Conservation (phyloP, 352 stramenopile genomes). For the Globisporangium irregulare region DNA sequence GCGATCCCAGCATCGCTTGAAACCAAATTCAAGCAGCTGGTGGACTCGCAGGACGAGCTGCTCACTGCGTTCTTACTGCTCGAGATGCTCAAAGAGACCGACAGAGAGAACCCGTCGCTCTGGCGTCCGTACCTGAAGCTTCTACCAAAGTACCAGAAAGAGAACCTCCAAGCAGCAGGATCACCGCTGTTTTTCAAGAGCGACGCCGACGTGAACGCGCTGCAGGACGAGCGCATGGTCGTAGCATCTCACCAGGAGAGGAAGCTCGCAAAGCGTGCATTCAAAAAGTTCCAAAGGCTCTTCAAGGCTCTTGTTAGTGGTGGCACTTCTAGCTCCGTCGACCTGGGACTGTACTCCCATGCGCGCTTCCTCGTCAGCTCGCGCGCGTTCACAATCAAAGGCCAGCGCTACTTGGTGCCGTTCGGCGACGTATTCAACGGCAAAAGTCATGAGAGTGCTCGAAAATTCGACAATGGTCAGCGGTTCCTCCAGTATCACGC, state of each 20-base stretch:
- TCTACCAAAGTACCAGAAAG: constrained; percentile 25
- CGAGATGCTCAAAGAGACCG: constrained; percentile 34
- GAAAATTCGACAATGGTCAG: constrained; percentile 36
- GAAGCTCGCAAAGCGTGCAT: constrained; percentile 23
- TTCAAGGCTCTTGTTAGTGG: constrained; percentile 25
- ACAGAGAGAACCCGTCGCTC: constrained; percentile 21
- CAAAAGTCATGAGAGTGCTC: constrained; percentile 28
- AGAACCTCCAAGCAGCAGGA: not conserved
- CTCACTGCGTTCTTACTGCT: constrained; percentile 63
- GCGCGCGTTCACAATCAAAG: constrained; percentile 74
- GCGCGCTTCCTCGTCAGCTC: constrained; percentile 65
- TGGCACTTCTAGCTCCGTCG: not conserved
- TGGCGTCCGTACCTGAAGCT: constrained; percentile 62
- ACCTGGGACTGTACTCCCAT: constrained; percentile 35
- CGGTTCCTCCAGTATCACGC: constrained; percentile 64
- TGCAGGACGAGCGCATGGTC: constrained; percentile 54
- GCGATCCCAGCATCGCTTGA: constrained; percentile 25
- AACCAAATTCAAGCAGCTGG: constrained; percentile 35
- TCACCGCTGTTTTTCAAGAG: constrained; percentile 45
- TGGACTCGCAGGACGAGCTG: constrained; percentile 41
- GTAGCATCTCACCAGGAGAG: constrained; percentile 25
- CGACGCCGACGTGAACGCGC: constrained; percentile 22
- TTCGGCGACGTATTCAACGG: constrained; percentile 90
- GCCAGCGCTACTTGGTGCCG: constrained; percentile 73
- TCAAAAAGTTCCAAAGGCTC: constrained; percentile 43